Base-by-base conservation (phyloP, 1,284 basidiomycete genomes). In the Ganoderma sinense region DNA sequence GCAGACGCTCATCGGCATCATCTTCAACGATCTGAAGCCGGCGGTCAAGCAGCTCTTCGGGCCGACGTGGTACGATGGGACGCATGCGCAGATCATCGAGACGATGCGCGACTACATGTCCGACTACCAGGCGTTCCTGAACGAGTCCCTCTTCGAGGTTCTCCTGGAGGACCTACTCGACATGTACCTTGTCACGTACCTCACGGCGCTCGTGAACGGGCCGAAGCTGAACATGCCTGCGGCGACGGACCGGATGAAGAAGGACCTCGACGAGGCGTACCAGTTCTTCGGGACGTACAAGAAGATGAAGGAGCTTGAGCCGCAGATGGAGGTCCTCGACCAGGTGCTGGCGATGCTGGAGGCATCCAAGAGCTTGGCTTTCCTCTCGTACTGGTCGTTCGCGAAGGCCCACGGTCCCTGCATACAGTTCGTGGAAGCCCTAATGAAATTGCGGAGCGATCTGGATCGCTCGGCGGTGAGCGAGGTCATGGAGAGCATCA, bases 341-440 rank as follows among this genome's bases (percentile, higher is more conserved):
- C 87, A 92, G 85, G 89, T 97, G 53, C 85, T 97, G 14, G 88
- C 91, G 6, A 88, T 99, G 80, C 83, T 99, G 40, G 94, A 95
- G 69, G 96, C 97, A 1, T 96, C 94, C 40, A 93, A 95, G 79
- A 95, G 96, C 73, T 92, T 99, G 85, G 93, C 95, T 3, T 98
- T 99, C 84, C 84, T 99, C 70, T 97, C 97, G 29, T 99, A 93
- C 81, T 96, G 95, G 94, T 88, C 91, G 14, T 99, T 99, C 81
- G 97, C 97, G n/a, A 96, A 97, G 77, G 89, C 94, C 20, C 94
- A 98, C 80, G 97, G 98, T 3, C 96, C 97, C 16, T 97, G 97
- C 75, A 86, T 99, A 41, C 86, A 89, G 3, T 99, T 99, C 78
- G 92, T 98, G 33, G 97, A 99, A 79, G 88, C 91, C 4, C 76